A percentile compares a stretch with the other conserved stretches of the same genome.
phyloP scores from a whole-genome alignment of 1,139 yeast genomes.

The Blastobotrys proliferans region DNA sequence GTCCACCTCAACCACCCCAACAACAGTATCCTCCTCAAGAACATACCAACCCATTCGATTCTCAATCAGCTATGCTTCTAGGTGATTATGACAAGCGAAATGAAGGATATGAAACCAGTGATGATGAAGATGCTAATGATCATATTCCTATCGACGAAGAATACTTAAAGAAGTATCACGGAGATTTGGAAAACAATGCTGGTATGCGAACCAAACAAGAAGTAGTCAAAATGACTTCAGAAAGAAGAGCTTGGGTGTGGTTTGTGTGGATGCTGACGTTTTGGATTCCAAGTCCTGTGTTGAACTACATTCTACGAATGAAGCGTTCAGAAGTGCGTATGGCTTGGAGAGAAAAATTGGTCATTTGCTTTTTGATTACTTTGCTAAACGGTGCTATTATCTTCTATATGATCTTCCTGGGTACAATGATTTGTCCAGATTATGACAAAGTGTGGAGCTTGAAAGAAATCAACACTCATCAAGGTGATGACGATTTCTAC shows the following conservation, averaged over 20 bases:
- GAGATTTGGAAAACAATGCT: conserved; percentile 25
- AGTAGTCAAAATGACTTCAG: conserved; percentile 31
- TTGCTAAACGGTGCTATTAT: conserved; percentile 36
- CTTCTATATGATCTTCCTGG: conserved; percentile 41
- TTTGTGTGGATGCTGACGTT: conserved; percentile 38
- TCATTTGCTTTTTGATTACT: conserved; percentile 34
- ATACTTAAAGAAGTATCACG: conserved; percentile 25
- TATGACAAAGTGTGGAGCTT: conserved; percentile 41
- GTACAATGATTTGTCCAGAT: conserved; percentile 38
- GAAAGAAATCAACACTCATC: conserved; percentile 35
- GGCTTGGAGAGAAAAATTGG: conserved; percentile 42
- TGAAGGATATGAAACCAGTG: conserved; percentile 16
- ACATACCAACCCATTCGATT: conserved; percentile 6
- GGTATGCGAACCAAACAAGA: conserved; percentile 23
- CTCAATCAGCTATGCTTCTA: conserved; percentile 4
- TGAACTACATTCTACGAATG: conserved; percentile 35
- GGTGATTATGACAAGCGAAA: conserved; percentile 2
- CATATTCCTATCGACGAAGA: conserved; percentile 27
- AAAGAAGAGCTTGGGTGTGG: conserved; percentile 37
- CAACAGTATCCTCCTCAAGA: conserved; percentile 2
- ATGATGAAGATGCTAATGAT: conserved; percentile 23
- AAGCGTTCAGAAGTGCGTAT: conserved; percentile 38
- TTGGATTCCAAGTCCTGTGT: conserved; percentile 39
- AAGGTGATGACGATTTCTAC: conserved; percentile 36
- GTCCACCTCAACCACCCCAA: neutral